phyloP scores from a whole-genome alignment of 495 filamentous ascomycete species.

The Daldinia loculata region DNA sequence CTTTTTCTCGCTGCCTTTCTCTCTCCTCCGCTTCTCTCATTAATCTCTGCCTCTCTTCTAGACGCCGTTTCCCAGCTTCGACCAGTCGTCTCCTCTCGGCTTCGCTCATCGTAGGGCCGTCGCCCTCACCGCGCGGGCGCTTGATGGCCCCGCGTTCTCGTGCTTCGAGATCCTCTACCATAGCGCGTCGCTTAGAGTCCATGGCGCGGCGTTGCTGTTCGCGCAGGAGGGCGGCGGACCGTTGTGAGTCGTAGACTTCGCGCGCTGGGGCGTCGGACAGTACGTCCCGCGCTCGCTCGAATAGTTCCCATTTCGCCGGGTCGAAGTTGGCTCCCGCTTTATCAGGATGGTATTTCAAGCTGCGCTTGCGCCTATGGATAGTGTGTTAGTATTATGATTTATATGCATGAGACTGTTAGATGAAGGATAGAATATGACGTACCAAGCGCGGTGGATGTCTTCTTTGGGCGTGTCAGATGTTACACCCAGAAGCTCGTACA shows the following conservation, averaged over 20 bases:
- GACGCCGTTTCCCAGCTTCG: conserved; percentile 51
- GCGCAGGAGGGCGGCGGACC: conserved; percentile 51
- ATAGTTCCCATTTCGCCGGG: conserved; percentile 55
- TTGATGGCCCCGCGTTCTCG: conserved; percentile 42
- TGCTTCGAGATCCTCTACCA: conserved; percentile 50
- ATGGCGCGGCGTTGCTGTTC: conserved; percentile 45
- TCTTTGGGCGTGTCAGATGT: conserved; percentile 52
- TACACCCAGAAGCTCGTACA: conserved; percentile 55
- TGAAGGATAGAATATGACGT: conserved; percentile 8
- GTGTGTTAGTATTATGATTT: conserved; percentile 3
- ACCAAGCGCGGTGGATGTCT: conserved; percentile 59
- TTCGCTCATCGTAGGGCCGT: conserved; percentile 45
- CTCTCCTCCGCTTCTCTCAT: conserved; percentile 54
- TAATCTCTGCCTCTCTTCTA: conserved; percentile 49
- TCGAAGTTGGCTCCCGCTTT: conserved; percentile 58
- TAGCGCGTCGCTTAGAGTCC: conserved; percentile 42
- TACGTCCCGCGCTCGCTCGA: conserved; percentile 58
- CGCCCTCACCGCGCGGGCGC: conserved; percentile 39
- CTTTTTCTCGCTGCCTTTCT: conserved; percentile 43
- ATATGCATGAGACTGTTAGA: neutral
- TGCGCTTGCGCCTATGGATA: conserved; percentile 46
- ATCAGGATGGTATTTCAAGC: conserved; percentile 61
- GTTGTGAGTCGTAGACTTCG: conserved; percentile 53
- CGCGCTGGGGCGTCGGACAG: conserved; percentile 51
- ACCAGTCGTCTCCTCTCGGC: conserved; percentile 43